Base-by-base conservation (phyloP, 805 yeast genomes). In the Candida awuae region DNA sequence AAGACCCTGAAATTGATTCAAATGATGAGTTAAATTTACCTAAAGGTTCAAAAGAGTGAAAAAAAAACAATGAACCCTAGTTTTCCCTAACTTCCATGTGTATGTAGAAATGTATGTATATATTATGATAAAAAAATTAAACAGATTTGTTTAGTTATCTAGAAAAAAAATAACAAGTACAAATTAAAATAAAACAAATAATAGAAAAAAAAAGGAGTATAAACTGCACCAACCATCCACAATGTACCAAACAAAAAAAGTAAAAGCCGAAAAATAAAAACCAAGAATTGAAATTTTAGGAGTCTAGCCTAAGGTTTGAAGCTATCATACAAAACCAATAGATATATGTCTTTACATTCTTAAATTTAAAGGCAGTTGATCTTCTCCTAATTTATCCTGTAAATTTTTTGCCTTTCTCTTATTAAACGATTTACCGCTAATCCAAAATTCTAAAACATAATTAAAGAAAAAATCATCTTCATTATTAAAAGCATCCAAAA, bases 381-480 rank as follows among this genome's bases (percentile, higher is more conserved):
- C 45, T n/a, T 34, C 22, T 7, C 44, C 49, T 21, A 26, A 31
- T 17, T 38, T 35, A 7, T 46, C 50, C 28, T 46, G 43, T 16
- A 47, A 45, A 31, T 52, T 53, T 39, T 47, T 41, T 8, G 52
- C 49, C 23, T 52, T 52, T 43, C 43, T 44, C 32, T 56, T 54
- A 43, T 51, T 58, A 40, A 49, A 55, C 19, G 53, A 54, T 43
- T 55, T 58, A 8, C 58, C 58, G 39, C 52, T 52, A 7, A 54
- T 46, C 63, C 63, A 59, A 35, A 57, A 53, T 39, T 56, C 59
- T 12, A 59, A 46, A 3, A 59, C 63, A 32, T 58, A 59, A 33
- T 54, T 49, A 36, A 58, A 57, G 30, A 59, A 59, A 39, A 44
- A 50, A 42, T 57, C 62, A 43, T 59, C 63, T 30, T 56, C 61